Evolutionary conservation across 805 yeast species (phyloP).

Genomic region (Saccharomycopsis selenospora): DNA sequence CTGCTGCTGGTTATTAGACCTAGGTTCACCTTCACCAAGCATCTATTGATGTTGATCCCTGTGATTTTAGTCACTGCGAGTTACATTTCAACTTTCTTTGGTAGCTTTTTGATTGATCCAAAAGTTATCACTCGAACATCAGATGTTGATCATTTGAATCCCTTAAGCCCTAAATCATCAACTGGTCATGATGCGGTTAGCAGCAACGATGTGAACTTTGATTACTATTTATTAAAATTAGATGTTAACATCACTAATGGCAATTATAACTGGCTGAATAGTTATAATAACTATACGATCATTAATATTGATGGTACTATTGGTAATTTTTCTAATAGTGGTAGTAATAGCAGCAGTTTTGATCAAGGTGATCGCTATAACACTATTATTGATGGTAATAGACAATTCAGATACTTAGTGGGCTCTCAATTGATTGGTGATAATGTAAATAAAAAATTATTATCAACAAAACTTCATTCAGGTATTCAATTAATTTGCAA

Average conservation of each 20-base stretch:
- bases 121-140: not conserved
- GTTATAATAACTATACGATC: not conserved
- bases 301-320: not conserved
- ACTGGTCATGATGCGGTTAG: no score
- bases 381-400: not conserved
- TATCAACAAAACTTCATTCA: not conserved
- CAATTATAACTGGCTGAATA: not conserved
- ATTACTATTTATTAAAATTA: not conserved
- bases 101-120: not conserved
- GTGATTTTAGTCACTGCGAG: not conserved
- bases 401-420: not conserved
- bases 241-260: not conserved
- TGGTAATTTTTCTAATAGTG: not conserved
- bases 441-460: no score
- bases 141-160: not conserved
- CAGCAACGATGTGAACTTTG: not conserved
- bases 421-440: not conserved
- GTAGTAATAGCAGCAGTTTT: not conserved
- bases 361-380: not conserved
- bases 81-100: not conserved
- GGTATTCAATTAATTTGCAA: not conserved
- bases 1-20: conserved; percentile 2
- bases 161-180: not conserved
- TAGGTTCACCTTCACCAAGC: not conserved
- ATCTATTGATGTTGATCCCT: not conserved